A percentile compares a stretch with the other conserved stretches of the same genome.
Conservation (phyloP, 31 red algal genomes). For the Asparagopsis taxiformis region DNA sequence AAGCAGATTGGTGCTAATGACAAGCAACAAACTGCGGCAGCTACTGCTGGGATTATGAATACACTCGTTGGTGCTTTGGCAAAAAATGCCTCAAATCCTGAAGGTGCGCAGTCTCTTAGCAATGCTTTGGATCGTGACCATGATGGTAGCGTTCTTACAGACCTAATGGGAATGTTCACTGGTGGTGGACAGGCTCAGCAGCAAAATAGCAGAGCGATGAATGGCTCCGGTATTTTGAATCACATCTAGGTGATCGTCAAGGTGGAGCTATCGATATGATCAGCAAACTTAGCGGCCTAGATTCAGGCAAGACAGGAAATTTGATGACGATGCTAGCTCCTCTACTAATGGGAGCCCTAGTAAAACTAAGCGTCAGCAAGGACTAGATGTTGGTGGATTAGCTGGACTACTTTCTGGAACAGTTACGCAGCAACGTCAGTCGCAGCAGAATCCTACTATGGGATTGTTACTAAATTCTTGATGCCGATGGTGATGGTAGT, state of each 20-base stretch:
- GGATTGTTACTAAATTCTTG: too few species aligned
- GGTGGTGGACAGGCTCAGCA: too few species aligned
- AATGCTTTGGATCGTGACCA: slow-evolving; percentile 5
- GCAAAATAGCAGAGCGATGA: not conserved
- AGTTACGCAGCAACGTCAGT: too few species aligned
- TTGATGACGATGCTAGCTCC: slow-evolving; percentile 25
- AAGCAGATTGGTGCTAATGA: too few species aligned
- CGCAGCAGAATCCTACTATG: too few species aligned
- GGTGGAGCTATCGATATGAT: not conserved
- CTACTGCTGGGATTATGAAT: too few species aligned
- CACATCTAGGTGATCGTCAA: slow-evolving; percentile 15
- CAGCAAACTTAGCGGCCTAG: slow-evolving; percentile 5
- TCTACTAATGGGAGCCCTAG: slow-evolving; percentile 3
- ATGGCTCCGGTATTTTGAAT: slow-evolving; percentile 8
- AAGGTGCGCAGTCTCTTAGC: too few species aligned
- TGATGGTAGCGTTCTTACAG: slow-evolving; percentile 16
- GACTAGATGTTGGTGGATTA: slow-evolving; percentile 4
- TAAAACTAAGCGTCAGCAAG: slow-evolving; percentile 12
- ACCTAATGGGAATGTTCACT: slow-evolving; percentile 5
- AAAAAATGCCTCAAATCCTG: too few species aligned
- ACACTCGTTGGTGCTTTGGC: too few species aligned
- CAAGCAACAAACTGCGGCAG: too few species aligned
- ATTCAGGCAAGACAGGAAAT: slow-evolving; percentile 2
- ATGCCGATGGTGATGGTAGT: too few species aligned
- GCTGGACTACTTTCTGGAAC: slow-evolving; percentile 3